phyloP scores from a whole-genome alignment of 805 yeast species.

The Teunomyces stri region DNA sequence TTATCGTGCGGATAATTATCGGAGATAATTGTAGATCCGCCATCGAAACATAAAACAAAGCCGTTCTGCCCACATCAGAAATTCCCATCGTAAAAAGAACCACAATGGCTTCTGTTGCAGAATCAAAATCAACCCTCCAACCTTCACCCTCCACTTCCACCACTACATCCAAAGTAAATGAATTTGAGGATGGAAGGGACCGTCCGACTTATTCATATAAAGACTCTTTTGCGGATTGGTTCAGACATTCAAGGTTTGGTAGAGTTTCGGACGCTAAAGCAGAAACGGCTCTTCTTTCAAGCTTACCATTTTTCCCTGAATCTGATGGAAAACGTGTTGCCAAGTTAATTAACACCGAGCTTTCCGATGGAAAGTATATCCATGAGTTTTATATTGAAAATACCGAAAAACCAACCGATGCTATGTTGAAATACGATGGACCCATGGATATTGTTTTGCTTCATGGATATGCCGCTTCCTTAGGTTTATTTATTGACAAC shows the following conservation, averaged over 20 bases:
- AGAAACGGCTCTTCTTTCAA: constrained; percentile 47
- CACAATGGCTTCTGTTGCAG: not conserved
- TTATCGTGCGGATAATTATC: no score
- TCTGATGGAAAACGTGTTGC: constrained; percentile 48
- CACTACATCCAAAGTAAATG: not conserved
- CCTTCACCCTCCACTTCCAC: no score
- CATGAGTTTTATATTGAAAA: constrained; percentile 74
- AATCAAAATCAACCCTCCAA: not conserved
- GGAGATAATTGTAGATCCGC: no score
- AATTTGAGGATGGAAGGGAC: constrained; percentile 4
- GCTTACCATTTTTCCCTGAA: constrained; percentile 58
- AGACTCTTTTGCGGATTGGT: constrained; percentile 25
- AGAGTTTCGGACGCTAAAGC: constrained; percentile 25
- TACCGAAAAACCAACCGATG: constrained; percentile 32
- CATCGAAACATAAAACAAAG: no score
- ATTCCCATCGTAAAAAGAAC: no score
- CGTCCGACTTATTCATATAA: constrained; percentile 5
- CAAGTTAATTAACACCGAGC: constrained; percentile 50
- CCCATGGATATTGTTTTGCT: constrained; percentile 62
- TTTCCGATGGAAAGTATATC: constrained; percentile 56
- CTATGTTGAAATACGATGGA: not conserved
- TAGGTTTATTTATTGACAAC: constrained; percentile 77
- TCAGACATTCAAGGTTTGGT: constrained; percentile 20
- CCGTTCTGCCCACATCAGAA: no score
- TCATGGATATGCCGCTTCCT: constrained; percentile 94